Base-by-base conservation (phyloP, 306 rosid species). In the Cicer judaicum region DNA sequence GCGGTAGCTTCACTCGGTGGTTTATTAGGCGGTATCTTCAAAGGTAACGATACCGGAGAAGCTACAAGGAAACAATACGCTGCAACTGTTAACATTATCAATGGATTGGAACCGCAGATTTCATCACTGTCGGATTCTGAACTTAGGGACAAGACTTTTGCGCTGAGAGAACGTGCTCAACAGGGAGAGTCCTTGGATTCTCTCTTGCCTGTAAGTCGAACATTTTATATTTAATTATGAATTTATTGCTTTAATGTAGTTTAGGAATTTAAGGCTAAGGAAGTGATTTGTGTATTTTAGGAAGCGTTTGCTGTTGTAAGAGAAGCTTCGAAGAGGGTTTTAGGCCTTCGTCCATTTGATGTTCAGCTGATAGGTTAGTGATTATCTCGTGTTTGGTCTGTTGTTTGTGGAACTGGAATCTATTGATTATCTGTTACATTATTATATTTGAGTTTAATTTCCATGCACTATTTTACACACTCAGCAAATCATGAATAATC, bases 271-370 rank as follows among this genome's bases (percentile, higher is more conserved):
- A 0, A 54, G 46, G 70, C 72, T 61, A 29, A 52, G 77, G 34
- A 64, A 38, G 42, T 46, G 53, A 64, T 21, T 29, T 29, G 39
- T 63, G 52, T 53, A 12, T 78, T 47, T 50, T 85, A 94, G 97
- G 99, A 94, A 84, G 99, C 97, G 21, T 94, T 90, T 89, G 93
- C 97, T 60, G 89, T 91, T 70, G 91, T 94, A 40, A 86, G 97
- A 86, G 99, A 94, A 88, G 97, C 93, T 86, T 94, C 97, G 0
- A 90, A 81, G 83, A 85, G 98, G 78, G 96, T 91, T 78, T 73
- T 91, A 5, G 98, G 97, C 70, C 97, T 94, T 79, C 98, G 96
- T 53, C 99, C 97, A 11, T 94, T 94, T 38, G 99, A 94, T 46
- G 99, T 94, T 59, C 99, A 94, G 81, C 83, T 94, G 44, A 88